A percentile compares a stretch with the other conserved stretches of the same genome.
Evolutionary conservation across 2,329 filamentous ascomycete species (phyloP).

Genomic region (Penicillium capsulatum): DNA sequence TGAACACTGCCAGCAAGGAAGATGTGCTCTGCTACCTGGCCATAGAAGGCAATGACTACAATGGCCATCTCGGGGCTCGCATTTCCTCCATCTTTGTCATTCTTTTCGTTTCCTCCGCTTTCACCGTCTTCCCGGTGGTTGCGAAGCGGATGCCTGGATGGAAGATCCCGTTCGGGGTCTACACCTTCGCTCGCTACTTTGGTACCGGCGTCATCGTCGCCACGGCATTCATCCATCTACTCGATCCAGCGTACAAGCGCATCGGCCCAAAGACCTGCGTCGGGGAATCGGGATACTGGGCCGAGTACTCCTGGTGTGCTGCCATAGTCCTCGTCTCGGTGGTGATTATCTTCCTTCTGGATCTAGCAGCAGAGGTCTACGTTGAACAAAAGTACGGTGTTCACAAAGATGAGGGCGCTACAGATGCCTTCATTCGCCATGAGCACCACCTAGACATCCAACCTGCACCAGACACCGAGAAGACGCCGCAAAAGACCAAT

Average conservation of each 20-base stretch:
- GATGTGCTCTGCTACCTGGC: conserved; percentile 51
- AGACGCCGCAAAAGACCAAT: too few relatives aligned
- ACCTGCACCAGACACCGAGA: too few relatives aligned
- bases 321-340: too few relatives aligned
- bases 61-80: conserved; percentile 46
- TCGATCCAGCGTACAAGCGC: conserved; percentile 42
- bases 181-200: conserved; percentile 46
- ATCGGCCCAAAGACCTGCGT: conserved; percentile 48
- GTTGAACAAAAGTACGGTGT: too few relatives aligned
- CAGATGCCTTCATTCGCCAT: too few relatives aligned
- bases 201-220: conserved; percentile 47
- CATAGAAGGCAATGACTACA: conserved; percentile 48
- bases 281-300: conserved; percentile 52
- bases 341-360: too few relatives aligned
- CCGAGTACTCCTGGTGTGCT: too few relatives aligned
- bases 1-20: conserved; percentile 40
- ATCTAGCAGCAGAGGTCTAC: too few relatives aligned
- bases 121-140: conserved; percentile 44
- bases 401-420: too few relatives aligned
- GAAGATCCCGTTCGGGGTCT: conserved; percentile 40
- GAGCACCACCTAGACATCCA: too few relatives aligned
- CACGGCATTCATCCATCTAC: conserved; percentile 46
- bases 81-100: conserved; percentile 46
- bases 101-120: conserved; percentile 36
- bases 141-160: conserved; percentile 35